phyloP scores from a whole-genome alignment of 768 basidiomycete species.

The Naganishia antarctica region DNA sequence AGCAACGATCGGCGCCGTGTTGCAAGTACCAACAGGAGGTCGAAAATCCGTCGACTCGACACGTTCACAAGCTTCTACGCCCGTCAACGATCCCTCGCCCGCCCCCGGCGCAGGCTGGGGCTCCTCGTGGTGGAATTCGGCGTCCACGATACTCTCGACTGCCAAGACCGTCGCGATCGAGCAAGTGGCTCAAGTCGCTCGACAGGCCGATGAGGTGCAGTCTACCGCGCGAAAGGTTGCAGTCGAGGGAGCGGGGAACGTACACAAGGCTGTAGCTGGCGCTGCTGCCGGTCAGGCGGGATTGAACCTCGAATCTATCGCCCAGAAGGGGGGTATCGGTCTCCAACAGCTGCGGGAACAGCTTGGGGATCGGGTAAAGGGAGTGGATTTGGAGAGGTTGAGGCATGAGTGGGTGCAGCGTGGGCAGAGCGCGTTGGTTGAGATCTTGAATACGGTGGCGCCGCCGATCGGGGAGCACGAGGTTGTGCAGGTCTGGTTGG shows the following conservation, averaged over 20 bases:
- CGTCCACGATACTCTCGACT: conserved; percentile 55
- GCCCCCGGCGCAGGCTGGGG: conserved; percentile 69
- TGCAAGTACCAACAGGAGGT: conserved; percentile 29
- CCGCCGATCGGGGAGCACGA: conserved; percentile 98
- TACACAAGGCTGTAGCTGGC: too few relatives aligned
- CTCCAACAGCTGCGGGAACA: conserved; percentile 17
- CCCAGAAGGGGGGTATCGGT: conserved; percentile 33
- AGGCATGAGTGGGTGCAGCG: conserved; percentile 52
- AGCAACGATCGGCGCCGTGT: conserved; percentile 23
- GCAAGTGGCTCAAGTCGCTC: conserved; percentile 78
- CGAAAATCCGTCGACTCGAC: conserved; percentile 54
- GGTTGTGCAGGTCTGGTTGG: conserved; percentile 90
- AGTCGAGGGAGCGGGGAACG: conserved; percentile 42
- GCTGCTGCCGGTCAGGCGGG: conserved; percentile 43
- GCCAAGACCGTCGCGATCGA: conserved; percentile 20
- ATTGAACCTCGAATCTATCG: conserved; percentile 15
- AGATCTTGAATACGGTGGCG: conserved; percentile 91
- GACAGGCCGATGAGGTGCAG: conserved; percentile 87
- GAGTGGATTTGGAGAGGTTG: conserved; percentile 82
- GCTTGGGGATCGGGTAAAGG: conserved; percentile 57
- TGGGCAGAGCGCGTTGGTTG: conserved; percentile 75
- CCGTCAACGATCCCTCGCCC: conserved; percentile 33
- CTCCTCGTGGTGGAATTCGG: conserved; percentile 73
- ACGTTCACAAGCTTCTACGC: conserved; percentile 19
- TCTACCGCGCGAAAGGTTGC: conserved; percentile 62